These are phyloP conservation scores for Rutstroemia sydowiana DNA, from an alignment of 2,329 filamentous ascomycete genomes.

Conservation along the genomic window DNA sequence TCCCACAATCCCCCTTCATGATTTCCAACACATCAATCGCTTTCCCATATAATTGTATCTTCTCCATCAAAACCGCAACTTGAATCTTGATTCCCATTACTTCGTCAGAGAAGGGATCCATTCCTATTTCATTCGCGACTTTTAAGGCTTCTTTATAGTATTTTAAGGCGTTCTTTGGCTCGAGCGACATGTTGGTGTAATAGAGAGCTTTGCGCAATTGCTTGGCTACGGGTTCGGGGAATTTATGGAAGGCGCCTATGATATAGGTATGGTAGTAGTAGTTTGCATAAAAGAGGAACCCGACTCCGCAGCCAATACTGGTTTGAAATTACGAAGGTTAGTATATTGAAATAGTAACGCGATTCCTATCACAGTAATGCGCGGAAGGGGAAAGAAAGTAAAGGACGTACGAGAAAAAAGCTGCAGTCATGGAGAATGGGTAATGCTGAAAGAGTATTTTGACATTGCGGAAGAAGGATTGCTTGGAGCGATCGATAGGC, in stretches of 20 bases:
- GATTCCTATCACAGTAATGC: too few species aligned
- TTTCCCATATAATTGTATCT: slow-evolving; percentile 60
- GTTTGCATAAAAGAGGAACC: slow-evolving; percentile 24
- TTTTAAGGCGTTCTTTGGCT: slow-evolving; percentile 70
- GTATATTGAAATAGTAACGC: too few species aligned
- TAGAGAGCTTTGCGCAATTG: slow-evolving; percentile 79
- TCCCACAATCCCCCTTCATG: slow-evolving; percentile 61
- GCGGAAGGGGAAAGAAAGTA: neutral
- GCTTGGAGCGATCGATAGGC: neutral
- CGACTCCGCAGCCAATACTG: slow-evolving; percentile 25
- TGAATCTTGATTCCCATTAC: slow-evolving; percentile 84
- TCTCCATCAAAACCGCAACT: slow-evolving; percentile 72
- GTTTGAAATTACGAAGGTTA: neutral
- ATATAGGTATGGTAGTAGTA: slow-evolving; percentile 29
- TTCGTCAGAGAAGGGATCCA: slow-evolving; percentile 88
- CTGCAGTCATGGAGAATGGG: slow-evolving; percentile 26
- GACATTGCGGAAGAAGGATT: slow-evolving; percentile 7
- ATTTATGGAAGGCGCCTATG: slow-evolving; percentile 42
- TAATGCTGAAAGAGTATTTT: slow-evolving; percentile 24
- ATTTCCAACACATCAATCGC: slow-evolving; percentile 73
- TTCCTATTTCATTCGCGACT: slow-evolving; percentile 61
- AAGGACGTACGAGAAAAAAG: slow-evolving; percentile 21
- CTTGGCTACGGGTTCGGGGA: slow-evolving; percentile 64
- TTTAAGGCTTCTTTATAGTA: slow-evolving; percentile 77
- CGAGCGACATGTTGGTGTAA: slow-evolving; percentile 70